phyloP scores from a whole-genome alignment of 2,329 filamentous ascomycete species.

The Aspergillus nomiae region DNA sequence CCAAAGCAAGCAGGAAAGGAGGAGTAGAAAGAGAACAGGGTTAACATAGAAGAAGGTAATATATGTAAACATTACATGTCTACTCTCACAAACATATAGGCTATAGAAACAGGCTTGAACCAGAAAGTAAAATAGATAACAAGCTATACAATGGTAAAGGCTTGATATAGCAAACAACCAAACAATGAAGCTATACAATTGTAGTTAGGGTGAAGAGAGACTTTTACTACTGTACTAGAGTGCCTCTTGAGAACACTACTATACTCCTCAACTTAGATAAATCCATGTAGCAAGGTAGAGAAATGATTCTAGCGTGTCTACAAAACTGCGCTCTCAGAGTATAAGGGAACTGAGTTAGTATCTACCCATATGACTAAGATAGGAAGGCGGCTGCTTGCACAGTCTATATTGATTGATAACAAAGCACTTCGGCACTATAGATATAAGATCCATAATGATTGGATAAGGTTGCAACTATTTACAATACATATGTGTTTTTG shows the following conservation, averaged over 20 bases:
- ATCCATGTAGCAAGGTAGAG: not conserved
- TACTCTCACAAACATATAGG: not conserved
- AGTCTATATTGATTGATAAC: not conserved
- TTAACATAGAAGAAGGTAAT: not conserved
- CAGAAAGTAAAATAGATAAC: too few relatives aligned
- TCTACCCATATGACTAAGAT: not conserved
- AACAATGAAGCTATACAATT: not conserved
- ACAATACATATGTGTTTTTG: too few relatives aligned
- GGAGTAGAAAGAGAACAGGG: not conserved
- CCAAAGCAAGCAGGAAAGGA: not conserved
- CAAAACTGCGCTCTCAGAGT: not conserved
- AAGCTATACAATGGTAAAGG: not conserved
- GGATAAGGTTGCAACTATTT: not conserved
- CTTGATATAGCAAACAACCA: not conserved
- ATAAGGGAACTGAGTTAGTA: not conserved
- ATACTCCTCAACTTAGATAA: not conserved
- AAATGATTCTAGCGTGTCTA: not conserved
- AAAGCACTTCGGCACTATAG: not conserved
- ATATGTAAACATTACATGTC: not conserved
- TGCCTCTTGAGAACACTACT: not conserved
- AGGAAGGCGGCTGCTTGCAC: not conserved
- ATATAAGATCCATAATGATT: not conserved
- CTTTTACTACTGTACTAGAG: not conserved
- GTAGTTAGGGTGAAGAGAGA: not conserved
- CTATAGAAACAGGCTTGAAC: not conserved